These are phyloP conservation scores for Logfia minima DNA, from an alignment of 129 eudicot genomes.

Conservation along the genomic window DNA sequence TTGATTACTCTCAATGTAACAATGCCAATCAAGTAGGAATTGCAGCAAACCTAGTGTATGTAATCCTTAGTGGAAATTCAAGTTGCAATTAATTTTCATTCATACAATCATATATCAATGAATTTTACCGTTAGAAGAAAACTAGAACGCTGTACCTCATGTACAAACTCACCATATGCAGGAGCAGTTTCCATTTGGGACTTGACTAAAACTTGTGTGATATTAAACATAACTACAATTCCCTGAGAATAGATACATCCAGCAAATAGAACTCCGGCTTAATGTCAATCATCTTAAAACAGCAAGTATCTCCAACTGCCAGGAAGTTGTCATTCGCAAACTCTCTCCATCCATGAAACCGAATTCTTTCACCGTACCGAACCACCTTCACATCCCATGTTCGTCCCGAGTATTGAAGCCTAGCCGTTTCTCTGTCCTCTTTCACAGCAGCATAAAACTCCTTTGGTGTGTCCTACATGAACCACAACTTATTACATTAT, in stretches of 20 bases:
- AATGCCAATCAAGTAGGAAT: background rate
- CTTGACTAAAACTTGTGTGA: background rate
- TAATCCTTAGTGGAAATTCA: background rate
- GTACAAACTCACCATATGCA: background rate
- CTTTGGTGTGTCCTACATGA: conserved; percentile 19
- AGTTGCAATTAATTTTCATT: background rate
- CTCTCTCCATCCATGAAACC: conserved; percentile 28
- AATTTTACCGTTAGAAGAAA: background rate
- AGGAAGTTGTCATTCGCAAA: conserved; percentile 32
- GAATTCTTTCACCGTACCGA: background rate
- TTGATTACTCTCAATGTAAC: background rate
- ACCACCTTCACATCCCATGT: conserved; percentile 33
- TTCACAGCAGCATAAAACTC: conserved; percentile 13
- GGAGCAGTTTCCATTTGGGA: background rate
- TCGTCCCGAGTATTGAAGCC: conserved; percentile 28
- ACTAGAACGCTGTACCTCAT: background rate
- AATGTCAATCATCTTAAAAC: conserved; percentile 33
- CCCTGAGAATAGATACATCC: conserved; percentile 28
- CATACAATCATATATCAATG: background rate
- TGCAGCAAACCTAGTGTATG: background rate
- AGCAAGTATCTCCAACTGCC: conserved; percentile 37
- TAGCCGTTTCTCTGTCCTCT: conserved; percentile 14
- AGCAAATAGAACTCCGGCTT: conserved; percentile 24
- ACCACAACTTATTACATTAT: background rate
- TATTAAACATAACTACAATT: conserved; percentile 5